Evolutionary conservation across 345 rosid species (phyloP).

Genomic region (Triadica sebifera): DNA sequence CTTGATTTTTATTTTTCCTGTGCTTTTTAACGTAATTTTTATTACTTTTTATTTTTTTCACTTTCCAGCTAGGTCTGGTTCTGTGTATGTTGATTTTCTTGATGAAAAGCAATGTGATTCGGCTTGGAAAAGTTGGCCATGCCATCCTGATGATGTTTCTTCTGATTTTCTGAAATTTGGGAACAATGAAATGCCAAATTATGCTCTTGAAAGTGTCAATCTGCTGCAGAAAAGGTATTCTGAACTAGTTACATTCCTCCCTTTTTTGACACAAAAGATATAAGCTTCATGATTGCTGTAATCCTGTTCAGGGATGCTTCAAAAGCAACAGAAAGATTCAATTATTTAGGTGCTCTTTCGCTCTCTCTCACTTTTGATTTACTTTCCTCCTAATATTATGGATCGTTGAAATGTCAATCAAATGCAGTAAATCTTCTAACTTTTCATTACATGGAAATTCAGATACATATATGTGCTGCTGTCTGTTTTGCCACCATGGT

Average conservation of each 20-base stretch:
- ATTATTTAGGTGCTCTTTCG: conserved; percentile 43
- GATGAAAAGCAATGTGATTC: conserved; percentile 32
- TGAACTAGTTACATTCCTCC: conserved; percentile 17
- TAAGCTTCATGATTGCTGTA: conserved; percentile 22
- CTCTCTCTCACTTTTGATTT: background rate
- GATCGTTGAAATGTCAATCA: background rate
- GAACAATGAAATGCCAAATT: conserved; percentile 30
- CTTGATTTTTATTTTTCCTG: background rate
- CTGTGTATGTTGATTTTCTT: conserved; percentile 31
- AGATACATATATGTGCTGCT: background rate
- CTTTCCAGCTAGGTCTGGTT: conserved; percentile 34
- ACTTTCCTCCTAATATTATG: background rate
- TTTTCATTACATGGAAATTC: background rate
- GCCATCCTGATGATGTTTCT: conserved; percentile 29
- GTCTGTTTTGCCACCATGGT: background rate
- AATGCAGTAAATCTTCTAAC: background rate
- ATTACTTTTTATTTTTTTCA: background rate
- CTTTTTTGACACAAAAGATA: conserved; percentile 6
- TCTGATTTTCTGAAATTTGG: conserved; percentile 35
- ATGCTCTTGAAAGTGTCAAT: conserved; percentile 36
- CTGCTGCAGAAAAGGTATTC: conserved; percentile 49
- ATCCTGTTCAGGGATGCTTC: conserved; percentile 42
- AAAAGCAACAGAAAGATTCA: conserved; percentile 39
- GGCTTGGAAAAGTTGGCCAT: conserved; percentile 40
- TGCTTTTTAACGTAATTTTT: background rate